Conservation (phyloP, 2,329 filamentous ascomycete genomes). For the Microdochium trichocladiopsis region DNA sequence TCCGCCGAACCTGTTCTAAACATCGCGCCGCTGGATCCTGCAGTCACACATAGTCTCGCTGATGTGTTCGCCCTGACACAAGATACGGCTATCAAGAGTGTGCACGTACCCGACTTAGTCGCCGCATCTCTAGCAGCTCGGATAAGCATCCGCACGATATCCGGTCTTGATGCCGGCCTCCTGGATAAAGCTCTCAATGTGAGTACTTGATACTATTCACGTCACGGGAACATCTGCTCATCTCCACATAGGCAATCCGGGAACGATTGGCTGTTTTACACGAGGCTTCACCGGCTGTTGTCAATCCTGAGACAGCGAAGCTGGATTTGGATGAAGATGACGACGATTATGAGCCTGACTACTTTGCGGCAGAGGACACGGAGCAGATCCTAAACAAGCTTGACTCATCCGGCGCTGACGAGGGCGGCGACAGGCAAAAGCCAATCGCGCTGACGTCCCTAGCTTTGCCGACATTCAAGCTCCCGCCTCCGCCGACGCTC, state of each 20-base stretch:
- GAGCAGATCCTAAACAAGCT: slow-evolving; percentile 74
- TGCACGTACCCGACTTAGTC: slow-evolving; percentile 71
- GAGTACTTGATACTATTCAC: slow-evolving; percentile 22
- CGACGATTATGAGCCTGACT: slow-evolving; percentile 89
- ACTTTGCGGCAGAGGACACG: slow-evolving; percentile 67
- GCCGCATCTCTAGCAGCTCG: slow-evolving; percentile 69
- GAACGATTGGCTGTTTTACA: slow-evolving; percentile 37
- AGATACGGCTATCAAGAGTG: slow-evolving; percentile 66
- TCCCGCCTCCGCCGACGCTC: slow-evolving; percentile 70
- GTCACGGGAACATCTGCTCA: slow-evolving; percentile 10
- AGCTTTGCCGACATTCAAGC: slow-evolving; percentile 68
- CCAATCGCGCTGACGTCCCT: slow-evolving; percentile 44
- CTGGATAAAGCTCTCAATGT: slow-evolving; percentile 69
- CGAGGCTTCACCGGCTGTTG: slow-evolving; percentile 34
- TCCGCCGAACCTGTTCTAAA: slow-evolving; percentile 35
- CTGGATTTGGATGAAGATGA: slow-evolving; percentile 71
- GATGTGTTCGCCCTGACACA: slow-evolving; percentile 82
- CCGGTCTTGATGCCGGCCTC: slow-evolving; percentile 60
- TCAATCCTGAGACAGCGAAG: slow-evolving; percentile 53
- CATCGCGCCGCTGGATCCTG: slow-evolving; percentile 59
- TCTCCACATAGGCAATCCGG: slow-evolving; percentile 36
- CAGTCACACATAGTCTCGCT: slow-evolving; percentile 70
- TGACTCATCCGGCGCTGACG: slow-evolving; percentile 58
- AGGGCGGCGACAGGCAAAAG: slow-evolving; percentile 32
- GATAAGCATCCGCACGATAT: slow-evolving; percentile 74